Percentiles rank a stretch among this genome's conserved stretches.
phyloP scores from a whole-genome alignment of 2,329 filamentous ascomycete genomes.

The Pestalotiopsis sp. region DNA sequence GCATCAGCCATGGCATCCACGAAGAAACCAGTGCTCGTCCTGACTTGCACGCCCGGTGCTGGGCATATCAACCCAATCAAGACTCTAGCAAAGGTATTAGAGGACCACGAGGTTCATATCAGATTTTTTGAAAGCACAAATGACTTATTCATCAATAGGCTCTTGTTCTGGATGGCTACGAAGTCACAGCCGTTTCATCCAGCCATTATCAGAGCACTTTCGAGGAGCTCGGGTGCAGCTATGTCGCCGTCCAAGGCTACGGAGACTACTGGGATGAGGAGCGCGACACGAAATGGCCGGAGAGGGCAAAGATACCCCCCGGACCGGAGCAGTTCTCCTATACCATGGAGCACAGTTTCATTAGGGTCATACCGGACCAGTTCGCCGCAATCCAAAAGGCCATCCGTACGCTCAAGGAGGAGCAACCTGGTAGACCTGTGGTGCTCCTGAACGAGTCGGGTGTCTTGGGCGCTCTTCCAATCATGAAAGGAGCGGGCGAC shows the following conservation, averaged over 20 bases:
- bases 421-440: constrained; percentile 10
- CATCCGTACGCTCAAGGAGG: constrained; percentile 3
- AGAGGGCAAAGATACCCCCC: background rate
- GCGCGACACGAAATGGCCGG: constrained; percentile 14
- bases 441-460: constrained; percentile 12
- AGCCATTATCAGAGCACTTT: constrained; percentile 11
- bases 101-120: background rate
- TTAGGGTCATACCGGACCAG: constrained; percentile 14
- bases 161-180: constrained; percentile 11
- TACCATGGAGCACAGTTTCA: constrained; percentile 13
- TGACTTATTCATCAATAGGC: background rate
- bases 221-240: constrained; percentile 4
- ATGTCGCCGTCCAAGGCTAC: constrained; percentile 12
- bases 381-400: constrained; percentile 11
- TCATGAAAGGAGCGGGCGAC: constrained; percentile 11
- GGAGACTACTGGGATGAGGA: constrained; percentile 14
- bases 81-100: constrained; percentile 3
- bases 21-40: constrained; percentile 8
- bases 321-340: constrained; percentile 12
- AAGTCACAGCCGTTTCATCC: constrained; percentile 13
- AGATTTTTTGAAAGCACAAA: background rate
- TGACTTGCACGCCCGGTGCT: constrained; percentile 13
- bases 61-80: constrained; percentile 14
- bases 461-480: constrained; percentile 9
- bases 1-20: background rate